phyloP scores from a whole-genome alignment of 108 stramenopile genomes.

The Skeletonema grethae region DNA sequence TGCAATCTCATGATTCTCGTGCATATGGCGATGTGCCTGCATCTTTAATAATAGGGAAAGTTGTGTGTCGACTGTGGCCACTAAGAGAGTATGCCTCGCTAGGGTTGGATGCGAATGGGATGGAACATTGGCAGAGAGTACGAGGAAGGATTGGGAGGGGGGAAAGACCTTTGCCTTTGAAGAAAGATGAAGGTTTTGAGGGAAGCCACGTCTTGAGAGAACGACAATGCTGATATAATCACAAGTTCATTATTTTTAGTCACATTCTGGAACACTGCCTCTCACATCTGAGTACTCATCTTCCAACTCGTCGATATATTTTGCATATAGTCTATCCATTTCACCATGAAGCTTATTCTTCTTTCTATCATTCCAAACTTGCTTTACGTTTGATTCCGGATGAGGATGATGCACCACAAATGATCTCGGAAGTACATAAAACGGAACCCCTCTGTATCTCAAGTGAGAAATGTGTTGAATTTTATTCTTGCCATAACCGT shows the following conservation, averaged over 20 bases:
- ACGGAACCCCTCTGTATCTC: slow-evolving; percentile 60
- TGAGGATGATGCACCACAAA: slow-evolving; percentile 86
- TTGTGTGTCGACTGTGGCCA: slow-evolving; percentile 87
- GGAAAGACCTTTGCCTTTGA: slow-evolving; percentile 20
- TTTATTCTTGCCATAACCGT: slow-evolving; percentile 92
- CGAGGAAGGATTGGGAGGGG: slow-evolving; percentile 39
- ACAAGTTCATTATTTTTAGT: background rate
- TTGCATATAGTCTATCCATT: slow-evolving; percentile 75
- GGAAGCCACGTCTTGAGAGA: background rate
- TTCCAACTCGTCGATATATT: slow-evolving; percentile 61
- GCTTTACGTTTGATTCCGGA: slow-evolving; percentile 73
- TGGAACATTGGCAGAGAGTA: slow-evolving; percentile 35
- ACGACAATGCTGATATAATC: background rate
- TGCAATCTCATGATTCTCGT: slow-evolving; percentile 88
- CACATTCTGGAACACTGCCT: slow-evolving; percentile 34
- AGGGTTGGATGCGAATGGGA: slow-evolving; percentile 43
- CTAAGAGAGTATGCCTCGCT: slow-evolving; percentile 48
- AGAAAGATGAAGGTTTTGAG: background rate
- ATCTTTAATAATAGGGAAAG: slow-evolving; percentile 84
- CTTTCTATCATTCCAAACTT: slow-evolving; percentile 68
- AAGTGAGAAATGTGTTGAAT: slow-evolving; percentile 82
- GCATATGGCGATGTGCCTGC: slow-evolving; percentile 91
- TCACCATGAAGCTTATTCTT: slow-evolving; percentile 59
- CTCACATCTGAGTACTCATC: slow-evolving; percentile 48
- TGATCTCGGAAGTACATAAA: slow-evolving; percentile 68